Evolutionary conservation across 345 rosid species (phyloP).

Genomic region (Eucalyptus tenuipes): DNA sequence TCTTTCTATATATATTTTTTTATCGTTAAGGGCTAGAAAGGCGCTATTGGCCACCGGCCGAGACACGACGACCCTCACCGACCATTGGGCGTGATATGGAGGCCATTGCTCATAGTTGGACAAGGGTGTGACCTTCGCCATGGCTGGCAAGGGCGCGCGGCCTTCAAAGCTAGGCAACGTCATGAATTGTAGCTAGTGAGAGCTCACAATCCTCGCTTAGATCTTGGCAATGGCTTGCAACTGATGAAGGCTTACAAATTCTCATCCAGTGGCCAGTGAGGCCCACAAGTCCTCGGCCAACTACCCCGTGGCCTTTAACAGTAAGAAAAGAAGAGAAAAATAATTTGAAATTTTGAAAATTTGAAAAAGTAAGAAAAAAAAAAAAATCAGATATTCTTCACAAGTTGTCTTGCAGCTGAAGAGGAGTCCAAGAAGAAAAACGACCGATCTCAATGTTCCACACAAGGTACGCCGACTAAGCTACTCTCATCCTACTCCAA

Average conservation of each 20-base stretch:
- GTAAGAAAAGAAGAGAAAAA: not conserved
- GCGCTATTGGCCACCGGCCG: not conserved
- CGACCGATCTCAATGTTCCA: not conserved
- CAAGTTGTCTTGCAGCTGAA: not conserved
- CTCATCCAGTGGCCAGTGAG: not conserved
- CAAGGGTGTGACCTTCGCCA: fast-evolving
- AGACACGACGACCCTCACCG: not conserved
- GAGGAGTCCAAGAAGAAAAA: not conserved
- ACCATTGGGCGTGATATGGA: not conserved
- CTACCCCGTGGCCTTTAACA: not conserved
- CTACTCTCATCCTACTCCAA: not conserved
- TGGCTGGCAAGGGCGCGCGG: fast-evolving
- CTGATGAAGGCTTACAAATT: not conserved
- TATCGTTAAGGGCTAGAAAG: not conserved
- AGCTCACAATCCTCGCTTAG: fast-evolving
- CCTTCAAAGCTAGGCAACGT: not conserved
- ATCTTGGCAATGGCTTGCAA: not conserved
- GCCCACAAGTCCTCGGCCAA: no score
- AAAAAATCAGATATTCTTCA: no score
- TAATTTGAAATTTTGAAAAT: no score
- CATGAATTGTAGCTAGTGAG: not conserved
- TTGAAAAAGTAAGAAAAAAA: no score
- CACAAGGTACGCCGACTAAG: not conserved
- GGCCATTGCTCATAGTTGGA: not conserved
- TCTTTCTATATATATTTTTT: no score